These are phyloP conservation scores for Rhytidiadelphus loreus DNA, from an alignment of 225 moss, liverwort and hornwort genomes.

Conservation along the genomic window DNA sequence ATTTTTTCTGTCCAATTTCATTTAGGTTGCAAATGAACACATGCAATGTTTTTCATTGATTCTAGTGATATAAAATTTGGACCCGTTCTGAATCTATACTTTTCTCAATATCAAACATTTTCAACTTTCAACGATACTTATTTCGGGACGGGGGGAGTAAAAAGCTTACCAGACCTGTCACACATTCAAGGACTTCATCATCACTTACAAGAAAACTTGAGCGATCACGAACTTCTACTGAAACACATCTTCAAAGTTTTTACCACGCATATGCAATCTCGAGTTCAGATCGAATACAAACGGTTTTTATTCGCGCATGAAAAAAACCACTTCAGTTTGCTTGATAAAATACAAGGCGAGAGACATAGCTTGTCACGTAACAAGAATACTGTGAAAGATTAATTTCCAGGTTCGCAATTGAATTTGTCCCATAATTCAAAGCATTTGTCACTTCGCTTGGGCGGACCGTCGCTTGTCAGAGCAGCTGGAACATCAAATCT, in stretches of 20 bases:
- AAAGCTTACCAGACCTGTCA: no score
- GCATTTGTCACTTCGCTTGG: background rate
- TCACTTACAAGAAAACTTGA: background rate
- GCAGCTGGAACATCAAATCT: background rate
- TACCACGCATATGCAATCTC: no score
- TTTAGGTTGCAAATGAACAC: background rate
- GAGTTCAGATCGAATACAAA: background rate
- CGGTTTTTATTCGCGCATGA: background rate
- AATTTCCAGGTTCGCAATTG: background rate
- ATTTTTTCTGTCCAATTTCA: background rate
- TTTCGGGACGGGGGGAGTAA: background rate
- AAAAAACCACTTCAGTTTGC: no score
- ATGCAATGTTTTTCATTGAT: background rate
- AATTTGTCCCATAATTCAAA: background rate
- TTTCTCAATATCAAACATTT: background rate
- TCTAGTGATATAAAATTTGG: background rate
- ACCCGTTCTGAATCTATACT: background rate
- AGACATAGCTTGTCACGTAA: background rate
- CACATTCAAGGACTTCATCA: background rate
- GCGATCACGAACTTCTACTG: background rate
- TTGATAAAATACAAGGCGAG: no score
- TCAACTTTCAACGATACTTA: no score
- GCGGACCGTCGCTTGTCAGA: background rate
- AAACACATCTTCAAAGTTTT: background rate
- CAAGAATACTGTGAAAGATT: background rate